phyloP scores from a whole-genome alignment of 1,284 basidiomycete species.

The Xerocomus subilludens region DNA sequence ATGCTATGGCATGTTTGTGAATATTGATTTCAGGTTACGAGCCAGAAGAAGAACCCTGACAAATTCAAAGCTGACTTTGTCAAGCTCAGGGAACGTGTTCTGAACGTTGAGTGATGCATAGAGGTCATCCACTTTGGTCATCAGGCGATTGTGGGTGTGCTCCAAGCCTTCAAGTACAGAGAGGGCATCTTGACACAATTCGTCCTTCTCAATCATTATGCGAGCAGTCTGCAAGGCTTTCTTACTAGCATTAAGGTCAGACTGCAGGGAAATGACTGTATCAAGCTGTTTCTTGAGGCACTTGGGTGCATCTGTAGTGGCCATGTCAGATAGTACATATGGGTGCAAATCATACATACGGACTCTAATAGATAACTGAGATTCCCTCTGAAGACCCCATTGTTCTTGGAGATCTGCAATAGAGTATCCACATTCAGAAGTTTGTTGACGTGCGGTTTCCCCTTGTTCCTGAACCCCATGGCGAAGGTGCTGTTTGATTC shows the following conservation, averaged over 20 bases:
- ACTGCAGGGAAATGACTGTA: conserved; percentile 41
- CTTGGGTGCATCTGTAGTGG: conserved; percentile 47
- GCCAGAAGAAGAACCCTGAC: conserved; percentile 35
- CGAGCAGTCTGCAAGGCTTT: neutral
- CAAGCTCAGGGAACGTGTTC: conserved; percentile 1
- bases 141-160: conserved; percentile 36
- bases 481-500: conserved; percentile 29
- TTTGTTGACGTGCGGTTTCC: no score
- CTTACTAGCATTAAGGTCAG: neutral
- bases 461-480: conserved; percentile 40
- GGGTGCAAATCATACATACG: conserved; percentile 39
- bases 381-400: conserved; percentile 50
- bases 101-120: conserved; percentile 56
- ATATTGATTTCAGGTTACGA: conserved; percentile 58
- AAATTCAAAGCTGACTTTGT: neutral
- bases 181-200: neutral
- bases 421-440: conserved; percentile 13
- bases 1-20: conserved; percentile 50
- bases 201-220: neutral
- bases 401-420: conserved; percentile 41
- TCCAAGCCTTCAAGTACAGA: conserved; percentile 38
- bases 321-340: no score
- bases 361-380: conserved; percentile 50
- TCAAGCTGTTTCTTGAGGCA: conserved; percentile 54
- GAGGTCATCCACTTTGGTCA: conserved; percentile 46